Conservation (phyloP, 352 stramenopile genomes). For the Saprolegnia diclina region DNA sequence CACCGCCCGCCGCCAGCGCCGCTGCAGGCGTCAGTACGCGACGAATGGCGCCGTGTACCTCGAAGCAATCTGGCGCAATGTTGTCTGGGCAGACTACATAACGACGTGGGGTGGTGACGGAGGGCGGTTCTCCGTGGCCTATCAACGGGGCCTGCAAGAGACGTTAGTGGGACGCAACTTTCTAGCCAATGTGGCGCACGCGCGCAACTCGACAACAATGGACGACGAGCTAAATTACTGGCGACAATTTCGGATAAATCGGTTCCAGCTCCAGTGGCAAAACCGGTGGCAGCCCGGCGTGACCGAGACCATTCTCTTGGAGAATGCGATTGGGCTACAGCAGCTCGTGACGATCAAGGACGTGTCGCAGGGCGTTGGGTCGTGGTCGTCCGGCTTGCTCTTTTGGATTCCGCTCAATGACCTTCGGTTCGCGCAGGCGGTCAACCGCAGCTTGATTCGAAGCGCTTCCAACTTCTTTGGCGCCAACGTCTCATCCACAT, state of each 20-base stretch:
- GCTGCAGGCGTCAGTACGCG: not conserved
- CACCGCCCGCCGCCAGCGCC: not conserved
- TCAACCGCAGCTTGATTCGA: not conserved
- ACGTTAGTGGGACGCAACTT: not conserved
- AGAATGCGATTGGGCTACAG: constrained; percentile 7
- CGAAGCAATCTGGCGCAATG: constrained; percentile 19
- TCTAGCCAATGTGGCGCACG: not conserved
- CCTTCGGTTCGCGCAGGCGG: not conserved
- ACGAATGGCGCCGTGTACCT: constrained; percentile 18
- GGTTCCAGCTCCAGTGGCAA: constrained; percentile 7
- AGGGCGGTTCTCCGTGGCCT: not conserved
- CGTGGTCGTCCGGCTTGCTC: not conserved
- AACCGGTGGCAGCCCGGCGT: not conserved
- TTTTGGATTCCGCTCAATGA: not conserved
- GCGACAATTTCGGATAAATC: not conserved
- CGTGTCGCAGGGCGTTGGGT: not conserved
- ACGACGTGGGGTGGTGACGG: not conserved
- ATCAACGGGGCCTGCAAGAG: not conserved
- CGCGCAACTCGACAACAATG: not conserved
- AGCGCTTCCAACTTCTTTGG: not conserved
- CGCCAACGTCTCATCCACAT: not conserved
- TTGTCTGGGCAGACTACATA: constrained; percentile 7
- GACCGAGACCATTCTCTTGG: not conserved
- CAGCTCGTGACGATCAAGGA: not conserved
- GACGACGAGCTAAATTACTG: constrained; percentile 4